Base-by-base conservation (phyloP, 2,329 filamentous ascomycete genomes). In the Aspergillus quadricinctus region DNA sequence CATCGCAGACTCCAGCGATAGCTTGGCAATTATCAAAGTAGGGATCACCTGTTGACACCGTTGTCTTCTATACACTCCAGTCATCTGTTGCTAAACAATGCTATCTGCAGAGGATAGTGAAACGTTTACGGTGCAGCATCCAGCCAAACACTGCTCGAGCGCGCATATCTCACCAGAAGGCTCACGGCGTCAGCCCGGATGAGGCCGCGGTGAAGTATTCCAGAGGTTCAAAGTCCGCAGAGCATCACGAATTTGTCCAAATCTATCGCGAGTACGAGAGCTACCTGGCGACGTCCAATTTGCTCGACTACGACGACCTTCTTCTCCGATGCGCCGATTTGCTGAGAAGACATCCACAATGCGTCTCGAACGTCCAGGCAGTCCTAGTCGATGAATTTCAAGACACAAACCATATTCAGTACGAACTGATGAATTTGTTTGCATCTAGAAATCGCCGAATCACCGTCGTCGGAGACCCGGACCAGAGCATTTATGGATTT, bases 401-500 rank as follows among this genome's bases (percentile, higher is more conserved):
- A 74, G 93, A 99, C 74, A 97, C 93, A 7, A 99, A 97, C 69
- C 84, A 90, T 21, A 87, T 97, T 4, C 93, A 99, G 72, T 97
- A 96, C 67, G 91, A 97, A 64, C 78, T 99, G 45, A 97, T 97
- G 92, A 88, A 84, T 60, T 81, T 96, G 0, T 87, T 99, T 66
- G 90, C 92, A 1, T 85, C 90, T 58, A 77, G 80, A 23, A 81
- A 82, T 46, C 83, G 84, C 55, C 83, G 86, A n/a, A 93, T 97
- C 63, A 97, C 93, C 0, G 90, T 97, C 57, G 94, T 99, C 4
- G 94, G 93, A 35, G 93, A 99, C 69, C 93, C 94, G 0, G 94
- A 99, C 71, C 93, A 99, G 73, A 97, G 92, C 71, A 99, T 99
- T 56, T 99, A 97, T 70, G 90, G 93, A 21, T 99, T 95, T 81